phyloP scores from a whole-genome alignment of 306 rosid genomes.

The Clitoria ternatea region DNA sequence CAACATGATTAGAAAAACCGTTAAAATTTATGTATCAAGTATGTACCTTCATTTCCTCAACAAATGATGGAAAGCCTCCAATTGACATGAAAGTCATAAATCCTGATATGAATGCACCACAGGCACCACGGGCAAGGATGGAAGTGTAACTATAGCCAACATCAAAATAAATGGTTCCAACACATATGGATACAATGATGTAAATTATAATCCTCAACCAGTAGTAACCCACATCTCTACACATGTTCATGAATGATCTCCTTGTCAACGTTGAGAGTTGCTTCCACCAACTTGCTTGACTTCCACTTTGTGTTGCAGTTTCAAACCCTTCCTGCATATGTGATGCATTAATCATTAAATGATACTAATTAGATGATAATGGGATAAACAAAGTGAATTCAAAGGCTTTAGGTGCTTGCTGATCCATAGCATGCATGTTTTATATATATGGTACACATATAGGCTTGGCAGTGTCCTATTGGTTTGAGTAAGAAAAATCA shows the following conservation, averaged over 20 bases:
- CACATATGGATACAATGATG: slow-evolving; percentile 76
- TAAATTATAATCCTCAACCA: slow-evolving; percentile 93
- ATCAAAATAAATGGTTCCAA: slow-evolving; percentile 84
- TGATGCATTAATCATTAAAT: neutral
- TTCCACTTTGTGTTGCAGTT: slow-evolving; percentile 39
- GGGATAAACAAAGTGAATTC: no score
- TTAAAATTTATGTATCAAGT: no score
- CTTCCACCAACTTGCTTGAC: slow-evolving; percentile 84
- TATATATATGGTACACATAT: no score
- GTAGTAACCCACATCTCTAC: slow-evolving; percentile 94
- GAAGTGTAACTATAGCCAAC: slow-evolving; percentile 81
- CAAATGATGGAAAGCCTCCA: slow-evolving; percentile 94
- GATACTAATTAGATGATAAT: neutral
- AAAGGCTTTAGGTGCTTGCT: neutral
- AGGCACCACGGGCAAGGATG: slow-evolving; percentile 91
- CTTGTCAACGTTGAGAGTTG: slow-evolving; percentile 71
- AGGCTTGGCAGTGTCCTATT: no score
- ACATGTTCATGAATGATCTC: slow-evolving; percentile 87
- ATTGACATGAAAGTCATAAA: slow-evolving; percentile 99
- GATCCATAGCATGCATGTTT: neutral
- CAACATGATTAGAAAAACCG: no score
- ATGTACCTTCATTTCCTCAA: slow-evolving; percentile 97
- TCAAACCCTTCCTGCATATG: slow-evolving; percentile 67
- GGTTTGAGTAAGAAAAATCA: neutral
- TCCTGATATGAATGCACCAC: slow-evolving; percentile 92